Evolutionary conservation across 257 asterid genomes (phyloP).

Genomic region (Gentiana straminea): DNA sequence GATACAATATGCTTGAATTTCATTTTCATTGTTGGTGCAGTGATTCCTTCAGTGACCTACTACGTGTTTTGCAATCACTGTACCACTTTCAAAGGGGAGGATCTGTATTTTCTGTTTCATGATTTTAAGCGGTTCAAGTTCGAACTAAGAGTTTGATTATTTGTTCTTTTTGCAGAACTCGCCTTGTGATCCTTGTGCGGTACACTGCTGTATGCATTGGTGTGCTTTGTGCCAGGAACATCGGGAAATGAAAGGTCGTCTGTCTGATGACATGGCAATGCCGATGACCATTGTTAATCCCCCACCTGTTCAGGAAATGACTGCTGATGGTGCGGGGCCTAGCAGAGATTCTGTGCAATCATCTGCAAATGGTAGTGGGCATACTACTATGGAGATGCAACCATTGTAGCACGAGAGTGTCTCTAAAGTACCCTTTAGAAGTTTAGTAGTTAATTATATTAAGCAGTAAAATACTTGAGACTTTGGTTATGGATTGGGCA

Average conservation of each 20-base stretch:
- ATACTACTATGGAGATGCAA: slow-evolving; percentile 66
- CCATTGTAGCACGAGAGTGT: slow-evolving; percentile 26
- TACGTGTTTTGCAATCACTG: no score
- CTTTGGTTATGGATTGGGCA: no score
- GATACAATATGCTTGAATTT: no score
- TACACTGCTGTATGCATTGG: slow-evolving; percentile 90
- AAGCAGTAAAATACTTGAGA: neutral
- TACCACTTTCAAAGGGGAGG: no score
- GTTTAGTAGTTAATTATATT: no score
- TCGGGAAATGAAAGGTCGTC: slow-evolving; percentile 78
- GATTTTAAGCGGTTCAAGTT: no score
- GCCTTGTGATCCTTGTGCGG: slow-evolving; percentile 90
- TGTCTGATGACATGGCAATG: slow-evolving; percentile 43
- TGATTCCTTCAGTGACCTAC: no score
- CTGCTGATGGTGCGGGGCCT: neutral
- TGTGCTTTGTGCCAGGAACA: slow-evolving; percentile 97
- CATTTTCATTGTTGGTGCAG: no score
- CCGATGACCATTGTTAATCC: slow-evolving; percentile 84
- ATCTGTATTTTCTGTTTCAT: no score
- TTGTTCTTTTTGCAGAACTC: slow-evolving; percentile 47
- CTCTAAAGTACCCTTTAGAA: no score
- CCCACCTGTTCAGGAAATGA: slow-evolving; percentile 59
- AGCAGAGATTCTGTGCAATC: slow-evolving; percentile 23
- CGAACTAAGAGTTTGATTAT: neutral
- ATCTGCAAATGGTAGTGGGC: slow-evolving; percentile 38